Evolutionary conservation across 2,329 filamentous ascomycete species (phyloP).

Genomic region (Xylariomycetidae sp.): DNA sequence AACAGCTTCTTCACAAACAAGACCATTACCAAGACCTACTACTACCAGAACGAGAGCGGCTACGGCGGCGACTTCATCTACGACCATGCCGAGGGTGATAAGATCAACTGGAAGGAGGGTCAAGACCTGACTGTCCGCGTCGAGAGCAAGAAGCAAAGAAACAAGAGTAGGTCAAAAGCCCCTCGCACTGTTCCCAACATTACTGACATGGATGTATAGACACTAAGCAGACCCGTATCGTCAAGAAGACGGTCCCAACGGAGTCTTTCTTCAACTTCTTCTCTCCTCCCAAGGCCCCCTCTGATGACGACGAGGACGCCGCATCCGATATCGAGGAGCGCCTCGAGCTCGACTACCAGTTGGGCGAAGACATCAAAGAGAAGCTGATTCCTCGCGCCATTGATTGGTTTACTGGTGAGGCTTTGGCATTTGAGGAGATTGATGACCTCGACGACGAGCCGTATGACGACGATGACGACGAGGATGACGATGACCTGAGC

Average conservation of each 20-base stretch:
- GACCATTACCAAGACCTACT: conserved; percentile 96
- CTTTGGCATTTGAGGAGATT: conserved; percentile 90
- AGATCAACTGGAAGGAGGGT: conserved; percentile 92
- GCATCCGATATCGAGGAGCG: conserved; percentile 93
- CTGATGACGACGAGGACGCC: conserved; percentile 61
- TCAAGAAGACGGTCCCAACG: conserved; percentile 98
- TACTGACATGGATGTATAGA: conserved; percentile 46
- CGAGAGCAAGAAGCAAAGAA: conserved; percentile 99
- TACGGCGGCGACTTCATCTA: conserved; percentile 99
- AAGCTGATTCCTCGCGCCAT: conserved; percentile 97
- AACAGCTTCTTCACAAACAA: conserved; percentile 99
- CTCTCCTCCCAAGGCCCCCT: conserved; percentile 82
- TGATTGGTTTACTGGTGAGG: conserved; percentile 99
- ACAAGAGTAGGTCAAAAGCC: conserved; percentile 73
- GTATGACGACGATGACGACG: conserved; percentile 81
- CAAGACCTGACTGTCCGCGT: conserved; percentile 91
- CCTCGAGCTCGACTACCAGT: conserved; percentile 95
- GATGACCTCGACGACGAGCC: conserved; percentile 77
- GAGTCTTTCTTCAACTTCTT: conserved; percentile 99
- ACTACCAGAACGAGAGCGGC: conserved; percentile 96
- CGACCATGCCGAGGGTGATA: conserved; percentile 95
- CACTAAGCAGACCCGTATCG: conserved; percentile 97
- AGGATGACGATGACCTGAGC: conserved; percentile 82
- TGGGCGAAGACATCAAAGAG: conserved; percentile 99
- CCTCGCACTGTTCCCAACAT: not conserved